Percentiles rank a stretch among this genome's conserved stretches.
Conservation (phyloP, 2,329 filamentous ascomycete genomes). For the Ilyonectria destructans region DNA sequence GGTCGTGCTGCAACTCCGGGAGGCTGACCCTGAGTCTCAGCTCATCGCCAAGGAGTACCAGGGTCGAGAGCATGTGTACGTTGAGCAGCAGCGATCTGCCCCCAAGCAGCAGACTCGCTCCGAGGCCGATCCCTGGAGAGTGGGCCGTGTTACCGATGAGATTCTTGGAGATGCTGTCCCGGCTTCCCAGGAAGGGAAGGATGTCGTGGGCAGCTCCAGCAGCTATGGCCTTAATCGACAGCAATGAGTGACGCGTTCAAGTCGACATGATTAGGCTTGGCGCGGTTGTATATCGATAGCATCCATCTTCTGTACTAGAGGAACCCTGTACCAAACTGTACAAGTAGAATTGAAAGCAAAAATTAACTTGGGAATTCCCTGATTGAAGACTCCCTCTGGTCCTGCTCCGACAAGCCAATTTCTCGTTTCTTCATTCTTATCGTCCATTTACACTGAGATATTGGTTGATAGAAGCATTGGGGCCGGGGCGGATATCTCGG, state of each 20-base stretch:
- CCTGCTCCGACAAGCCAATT: neutral
- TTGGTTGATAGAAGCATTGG: neutral
- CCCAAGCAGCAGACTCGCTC: conserved; percentile 25
- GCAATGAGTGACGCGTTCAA: conserved; percentile 37
- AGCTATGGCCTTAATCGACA: conserved; percentile 57
- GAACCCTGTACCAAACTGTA: conserved; percentile 52
- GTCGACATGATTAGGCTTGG: conserved; percentile 21
- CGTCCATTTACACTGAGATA: neutral
- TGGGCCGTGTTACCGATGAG: conserved; percentile 49
- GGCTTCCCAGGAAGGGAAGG: conserved; percentile 71
- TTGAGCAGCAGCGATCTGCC: conserved; percentile 43
- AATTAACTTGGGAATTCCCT: conserved; percentile 39
- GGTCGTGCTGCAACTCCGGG: conserved; percentile 62
- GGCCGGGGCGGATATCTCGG: too few relatives aligned
- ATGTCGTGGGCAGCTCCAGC: conserved; percentile 54
- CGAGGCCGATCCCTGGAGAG: conserved; percentile 41
- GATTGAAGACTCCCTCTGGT: conserved; percentile 31
- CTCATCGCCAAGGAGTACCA: conserved; percentile 65
- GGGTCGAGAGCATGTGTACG: conserved; percentile 55
- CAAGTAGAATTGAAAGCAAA: conserved; percentile 52
- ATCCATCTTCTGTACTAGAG: conserved; percentile 41
- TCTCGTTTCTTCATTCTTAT: neutral
- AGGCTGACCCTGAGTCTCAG: conserved; percentile 57
- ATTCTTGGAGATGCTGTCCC: conserved; percentile 42
- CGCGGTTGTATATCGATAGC: conserved; percentile 46